Conservation (phyloP, 305 asterid genomes). For the Rubia occidens region DNA sequence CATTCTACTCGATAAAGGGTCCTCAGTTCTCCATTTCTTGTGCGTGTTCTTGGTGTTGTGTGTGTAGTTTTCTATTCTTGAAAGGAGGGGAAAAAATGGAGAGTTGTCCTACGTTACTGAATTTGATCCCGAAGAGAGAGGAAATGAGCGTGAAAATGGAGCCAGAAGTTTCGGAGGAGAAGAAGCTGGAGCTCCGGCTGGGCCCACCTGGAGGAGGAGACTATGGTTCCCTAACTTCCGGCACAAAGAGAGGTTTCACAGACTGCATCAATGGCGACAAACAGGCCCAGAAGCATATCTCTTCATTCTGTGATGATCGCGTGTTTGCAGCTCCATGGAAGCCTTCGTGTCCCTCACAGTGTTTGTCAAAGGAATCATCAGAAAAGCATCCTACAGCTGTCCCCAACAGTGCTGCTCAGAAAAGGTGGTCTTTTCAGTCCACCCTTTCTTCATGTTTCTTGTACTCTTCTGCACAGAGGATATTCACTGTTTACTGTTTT, state of each 20-base stretch:
- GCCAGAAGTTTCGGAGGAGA: slow-evolving; percentile 43
- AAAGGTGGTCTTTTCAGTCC: slow-evolving; percentile 45
- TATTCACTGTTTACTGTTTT: slow-evolving; percentile 38
- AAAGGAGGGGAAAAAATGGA: slow-evolving; percentile 29
- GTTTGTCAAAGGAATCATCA: slow-evolving; percentile 46
- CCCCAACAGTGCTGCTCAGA: slow-evolving; percentile 56
- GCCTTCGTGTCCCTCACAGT: slow-evolving; percentile 30
- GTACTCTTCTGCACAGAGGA: slow-evolving; percentile 27
- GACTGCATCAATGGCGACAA: slow-evolving; percentile 15
- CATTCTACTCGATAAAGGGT: neutral
- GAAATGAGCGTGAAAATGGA: slow-evolving; percentile 30
- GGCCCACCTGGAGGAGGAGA: slow-evolving; percentile 55
- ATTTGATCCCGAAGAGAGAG: slow-evolving; percentile 43
- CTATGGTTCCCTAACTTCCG: slow-evolving; percentile 15
- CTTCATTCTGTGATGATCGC: slow-evolving; percentile 19
- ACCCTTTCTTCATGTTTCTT: slow-evolving; percentile 12
- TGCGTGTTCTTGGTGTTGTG: neutral
- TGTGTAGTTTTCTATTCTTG: neutral
- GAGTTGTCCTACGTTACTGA: slow-evolving; percentile 46
- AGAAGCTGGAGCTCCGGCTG: slow-evolving; percentile 67
- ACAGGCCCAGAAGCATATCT: slow-evolving; percentile 13
- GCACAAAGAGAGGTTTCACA: slow-evolving; percentile 19
- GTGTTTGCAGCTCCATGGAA: slow-evolving; percentile 20
- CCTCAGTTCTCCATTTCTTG: neutral
- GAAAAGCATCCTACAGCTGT: slow-evolving; percentile 66